Conservation (phyloP, 805 yeast species). For the Starmerella asiatica region DNA sequence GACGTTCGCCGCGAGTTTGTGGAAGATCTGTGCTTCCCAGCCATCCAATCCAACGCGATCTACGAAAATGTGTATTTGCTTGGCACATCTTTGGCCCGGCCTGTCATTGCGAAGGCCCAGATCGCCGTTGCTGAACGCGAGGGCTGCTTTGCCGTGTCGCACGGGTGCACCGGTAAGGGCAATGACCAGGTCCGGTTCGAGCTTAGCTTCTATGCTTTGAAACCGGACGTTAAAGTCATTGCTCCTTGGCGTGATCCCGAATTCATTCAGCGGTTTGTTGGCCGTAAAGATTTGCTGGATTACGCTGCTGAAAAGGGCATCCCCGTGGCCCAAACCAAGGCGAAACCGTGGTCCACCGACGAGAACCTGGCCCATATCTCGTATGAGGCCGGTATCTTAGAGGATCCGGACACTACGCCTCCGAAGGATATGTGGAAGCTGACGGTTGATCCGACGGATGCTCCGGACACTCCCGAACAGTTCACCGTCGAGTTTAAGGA, state of each 20-base stretch:
- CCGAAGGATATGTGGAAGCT: conserved; percentile 99
- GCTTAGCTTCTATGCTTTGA: conserved; percentile 89
- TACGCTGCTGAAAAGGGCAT: conserved; percentile 87
- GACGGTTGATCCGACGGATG: conserved; percentile 89
- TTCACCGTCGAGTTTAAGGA: conserved; percentile 66
- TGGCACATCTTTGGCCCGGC: conserved; percentile 98
- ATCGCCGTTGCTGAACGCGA: conserved; percentile 91
- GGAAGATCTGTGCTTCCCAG: conserved; percentile 85
- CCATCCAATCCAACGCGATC: conserved; percentile 93
- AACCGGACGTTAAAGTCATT: conserved; percentile 91
- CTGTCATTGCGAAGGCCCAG: conserved; percentile 97
- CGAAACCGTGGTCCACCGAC: conserved; percentile 99
- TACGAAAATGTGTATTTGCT: conserved; percentile 93
- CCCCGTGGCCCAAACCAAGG: conserved; percentile 92
- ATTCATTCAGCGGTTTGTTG: conserved; percentile 91
- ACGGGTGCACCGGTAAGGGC: conserved; percentile 99
- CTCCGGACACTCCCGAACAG: conserved; percentile 87
- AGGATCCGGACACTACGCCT: conserved; percentile 96
- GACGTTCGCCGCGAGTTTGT: conserved; percentile 95
- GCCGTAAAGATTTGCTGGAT: conserved; percentile 89
- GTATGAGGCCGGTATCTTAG: conserved; percentile 97
- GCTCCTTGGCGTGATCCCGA: conserved; percentile 99
- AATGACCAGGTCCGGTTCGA: conserved; percentile 99
- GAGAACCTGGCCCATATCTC: conserved; percentile 99
- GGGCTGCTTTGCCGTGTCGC: conserved; percentile 97